Percentiles rank a stretch among this genome's conserved stretches.
phyloP scores from a whole-genome alignment of 1,284 basidiomycete species.

The Phylloboletellus chloephorus region DNA sequence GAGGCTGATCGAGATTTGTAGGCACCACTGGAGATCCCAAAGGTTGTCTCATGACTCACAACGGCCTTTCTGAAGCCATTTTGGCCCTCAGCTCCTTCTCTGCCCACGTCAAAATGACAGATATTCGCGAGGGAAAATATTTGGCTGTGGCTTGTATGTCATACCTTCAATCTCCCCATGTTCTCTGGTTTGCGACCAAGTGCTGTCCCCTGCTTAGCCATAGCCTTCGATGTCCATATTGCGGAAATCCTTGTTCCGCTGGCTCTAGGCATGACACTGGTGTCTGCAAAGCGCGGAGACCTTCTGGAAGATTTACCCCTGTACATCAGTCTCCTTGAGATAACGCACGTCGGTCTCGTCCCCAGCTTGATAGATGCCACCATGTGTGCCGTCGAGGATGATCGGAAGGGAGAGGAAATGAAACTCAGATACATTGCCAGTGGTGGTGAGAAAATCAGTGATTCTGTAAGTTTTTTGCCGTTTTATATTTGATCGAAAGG shows the following conservation, averaged over 20 bases:
- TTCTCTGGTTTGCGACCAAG: conserved; percentile 1
- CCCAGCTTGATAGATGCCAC: conserved; percentile 53
- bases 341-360: conserved; percentile 51
- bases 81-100: conserved; percentile 38
- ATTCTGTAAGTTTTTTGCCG: conserved; percentile 40
- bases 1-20: conserved; percentile 16
- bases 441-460: conserved; percentile 52
- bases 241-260: conserved; percentile 42
- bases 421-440: conserved; percentile 44
- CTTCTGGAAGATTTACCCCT: conserved; percentile 44
- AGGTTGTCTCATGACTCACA: conserved; percentile 49
- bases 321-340: conserved; percentile 39
- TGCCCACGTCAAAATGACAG: conserved; percentile 34
- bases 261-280: conserved; percentile 42
- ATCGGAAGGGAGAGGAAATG: conserved; percentile 25
- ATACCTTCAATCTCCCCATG: neutral
- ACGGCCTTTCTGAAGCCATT: conserved; percentile 41
- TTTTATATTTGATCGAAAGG: neutral
- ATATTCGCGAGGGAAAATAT: conserved; percentile 37
- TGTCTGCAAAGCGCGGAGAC: conserved; percentile 41
- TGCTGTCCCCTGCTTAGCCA: conserved; percentile 22
- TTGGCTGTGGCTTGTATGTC: conserved; percentile 42
- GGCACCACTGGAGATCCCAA: conserved; percentile 54
- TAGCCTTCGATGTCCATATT: conserved; percentile 50
- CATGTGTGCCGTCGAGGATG: conserved; percentile 37